Evolutionary conservation across 768 basidiomycete species (phyloP).

Genomic region (Naganishia friedmannii): DNA sequence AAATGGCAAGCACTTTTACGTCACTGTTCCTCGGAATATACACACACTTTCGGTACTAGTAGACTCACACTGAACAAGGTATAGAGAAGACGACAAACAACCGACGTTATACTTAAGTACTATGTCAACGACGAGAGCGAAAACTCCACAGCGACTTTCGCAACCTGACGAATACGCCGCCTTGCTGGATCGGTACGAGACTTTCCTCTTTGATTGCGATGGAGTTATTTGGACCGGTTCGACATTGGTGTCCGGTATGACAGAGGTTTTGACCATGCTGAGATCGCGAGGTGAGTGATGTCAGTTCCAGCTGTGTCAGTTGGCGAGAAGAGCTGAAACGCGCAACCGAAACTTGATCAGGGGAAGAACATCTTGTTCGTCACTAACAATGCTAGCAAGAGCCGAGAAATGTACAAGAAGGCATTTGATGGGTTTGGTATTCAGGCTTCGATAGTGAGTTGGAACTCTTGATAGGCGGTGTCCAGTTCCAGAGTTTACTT

Average conservation of each 20-base stretch:
- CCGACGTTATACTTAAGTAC: too few species aligned
- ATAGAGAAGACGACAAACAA: too few species aligned
- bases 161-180: slow-evolving; percentile 51
- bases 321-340: background rate
- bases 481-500: background rate
- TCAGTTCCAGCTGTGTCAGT: background rate
- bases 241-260: slow-evolving; percentile 69
- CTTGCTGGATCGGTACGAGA: slow-evolving; percentile 68
- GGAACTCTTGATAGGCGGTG: background rate
- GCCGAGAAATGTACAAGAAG: slow-evolving; percentile 75
- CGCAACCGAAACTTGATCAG: slow-evolving; percentile 45
- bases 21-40: too few species aligned
- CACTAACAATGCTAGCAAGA: slow-evolving; percentile 96
- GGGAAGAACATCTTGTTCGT: slow-evolving; percentile 86
- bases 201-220: slow-evolving; percentile 95
- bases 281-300: slow-evolving; percentile 62
- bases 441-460: slow-evolving; percentile 73
- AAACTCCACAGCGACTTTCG: slow-evolving; percentile 31
- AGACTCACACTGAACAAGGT: too few species aligned
- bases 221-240: slow-evolving; percentile 91
- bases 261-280: slow-evolving; percentile 71
- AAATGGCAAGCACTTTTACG: too few species aligned
- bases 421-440: slow-evolving; percentile 90
- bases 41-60: too few species aligned
- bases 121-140: background rate